Evolutionary conservation across 164 flowering plant genomes (phyloP).

Genomic region (Umbilicus rupestris): DNA sequence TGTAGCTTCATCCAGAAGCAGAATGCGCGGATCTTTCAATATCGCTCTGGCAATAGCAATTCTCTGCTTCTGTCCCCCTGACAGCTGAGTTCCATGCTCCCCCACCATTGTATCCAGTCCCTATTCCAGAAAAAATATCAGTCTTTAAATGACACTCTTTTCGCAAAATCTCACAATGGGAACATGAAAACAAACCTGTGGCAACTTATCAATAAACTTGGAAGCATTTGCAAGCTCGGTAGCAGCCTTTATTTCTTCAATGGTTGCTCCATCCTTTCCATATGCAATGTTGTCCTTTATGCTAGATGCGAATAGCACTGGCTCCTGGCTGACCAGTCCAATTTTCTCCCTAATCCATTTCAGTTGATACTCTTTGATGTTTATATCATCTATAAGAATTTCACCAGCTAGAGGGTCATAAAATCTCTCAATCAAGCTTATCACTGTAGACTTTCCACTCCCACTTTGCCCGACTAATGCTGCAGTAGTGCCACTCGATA

Average conservation of each 20-base stretch:
- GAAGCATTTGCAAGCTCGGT: slow-evolving; percentile 19
- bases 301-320: slow-evolving; percentile 15
- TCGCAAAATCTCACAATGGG: background rate
- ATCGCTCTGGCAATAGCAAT: slow-evolving; percentile 10
- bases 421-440: slow-evolving; percentile 14
- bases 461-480: slow-evolving; percentile 20
- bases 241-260: slow-evolving; percentile 17
- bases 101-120: slow-evolving; percentile 10
- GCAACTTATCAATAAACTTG: slow-evolving; percentile 16
- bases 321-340: slow-evolving; percentile 22
- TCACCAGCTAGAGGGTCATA: slow-evolving; percentile 14
- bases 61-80: slow-evolving; percentile 10
- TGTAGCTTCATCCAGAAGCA: slow-evolving; percentile 30
- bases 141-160: background rate
- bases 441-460: slow-evolving; percentile 18
- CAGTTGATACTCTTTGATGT: slow-evolving; percentile 13
- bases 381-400: slow-evolving; percentile 12
- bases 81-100: slow-evolving; percentile 10
- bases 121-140: background rate
- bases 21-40: slow-evolving; percentile 7
- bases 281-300: slow-evolving; percentile 17
- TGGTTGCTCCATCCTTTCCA: slow-evolving; percentile 19
- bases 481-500: slow-evolving; percentile 14
- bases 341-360: slow-evolving; percentile 19
- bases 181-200: slow-evolving; percentile 6